Conservation (phyloP, 1,284 basidiomycete species). For the Ustilago curta region DNA sequence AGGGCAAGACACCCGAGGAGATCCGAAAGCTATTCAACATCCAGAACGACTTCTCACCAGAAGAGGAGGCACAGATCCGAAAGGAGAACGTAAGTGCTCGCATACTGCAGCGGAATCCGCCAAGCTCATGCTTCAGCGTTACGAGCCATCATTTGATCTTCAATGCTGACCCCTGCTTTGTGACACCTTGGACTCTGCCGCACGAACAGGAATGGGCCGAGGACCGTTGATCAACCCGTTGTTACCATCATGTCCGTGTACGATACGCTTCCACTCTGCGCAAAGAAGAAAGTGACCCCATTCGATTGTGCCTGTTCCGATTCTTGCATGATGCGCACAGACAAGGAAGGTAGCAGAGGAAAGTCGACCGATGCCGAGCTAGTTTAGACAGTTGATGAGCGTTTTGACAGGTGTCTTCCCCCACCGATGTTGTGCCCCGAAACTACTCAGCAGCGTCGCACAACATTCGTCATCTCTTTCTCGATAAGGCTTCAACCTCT, state of each 20-base stretch:
- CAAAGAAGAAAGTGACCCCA: conserved; percentile 1
- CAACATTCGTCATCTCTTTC: background rate
- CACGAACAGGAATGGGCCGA: conserved; percentile 65
- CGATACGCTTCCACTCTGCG: conserved; percentile 3
- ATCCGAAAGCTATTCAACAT: conserved; percentile 93
- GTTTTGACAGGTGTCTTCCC: background rate
- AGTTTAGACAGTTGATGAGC: background rate
- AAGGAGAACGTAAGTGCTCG: conserved; percentile 85
- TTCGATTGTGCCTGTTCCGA: background rate
- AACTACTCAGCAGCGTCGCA: background rate
- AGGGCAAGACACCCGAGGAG: conserved; percentile 95
- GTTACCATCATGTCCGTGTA: background rate
- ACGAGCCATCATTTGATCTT: background rate
- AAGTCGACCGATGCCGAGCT: background rate
- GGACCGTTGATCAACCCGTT: conserved; percentile 52
- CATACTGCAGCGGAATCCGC: background rate
- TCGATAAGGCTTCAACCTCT: background rate
- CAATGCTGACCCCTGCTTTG: conserved; percentile 1
- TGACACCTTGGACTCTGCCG: background rate
- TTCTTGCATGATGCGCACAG: background rate
- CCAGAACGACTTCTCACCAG: conserved; percentile 88
- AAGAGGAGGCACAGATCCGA: conserved; percentile 99
- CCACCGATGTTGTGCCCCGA: background rate
- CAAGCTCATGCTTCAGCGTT: background rate
- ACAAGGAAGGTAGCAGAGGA: background rate